Evolutionary conservation across 495 filamentous ascomycete genomes (phyloP), one percentile per base, ranked within the genome.

Genomic region (Aspergillus egyptiacus): DNA sequence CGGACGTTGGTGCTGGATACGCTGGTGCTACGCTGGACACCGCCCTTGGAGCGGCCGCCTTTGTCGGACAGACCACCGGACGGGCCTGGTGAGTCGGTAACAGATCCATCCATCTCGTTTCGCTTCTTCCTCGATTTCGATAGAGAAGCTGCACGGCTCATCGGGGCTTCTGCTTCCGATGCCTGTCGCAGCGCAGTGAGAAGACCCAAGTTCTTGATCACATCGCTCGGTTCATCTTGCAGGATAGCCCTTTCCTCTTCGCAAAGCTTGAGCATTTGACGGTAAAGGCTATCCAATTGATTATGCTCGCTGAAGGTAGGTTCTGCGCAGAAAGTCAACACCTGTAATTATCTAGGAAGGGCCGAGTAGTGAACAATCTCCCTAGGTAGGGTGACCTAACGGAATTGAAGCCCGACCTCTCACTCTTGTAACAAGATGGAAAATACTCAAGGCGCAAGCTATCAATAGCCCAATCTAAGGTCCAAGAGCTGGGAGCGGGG

Each of bases 91-190:
- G 86, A 89, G 54, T 89, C 86, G 14, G 75, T 77, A 8, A 78
- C 78, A 6, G 81, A 75, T 19, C 79, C 80, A 57, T 89, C 84
- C 52, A 83, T 79, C 14, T 89, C 86, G 57, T 81, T 79, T 46
- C 84, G 74, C 44, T 86, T 84, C 41, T 81, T 82, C 18, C 81
- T 78, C 22, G 77, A 74, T 45, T 77, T 78, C 34, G 68, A 62
- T 28, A 75, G 57, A n/a, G 69, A 59, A 18, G 59, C 55, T 9
- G 67, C 64, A 54, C 74, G 68, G 38, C 70, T 68, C 8, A 67
- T 66, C n/a, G 76, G 71, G 0, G 73, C 74, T 39, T 83, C 80
- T 19, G 72, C 68, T 55, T 83, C 82, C 36, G 73, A 77, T 34
- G 81, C 77, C 44, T 72, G 70, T 23, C 70, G 66, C 9, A 88